A percentile compares a stretch with the other conserved stretches of the same genome.
phyloP scores from a whole-genome alignment of 495 filamentous ascomycete species.

The Xylaria acuta region DNA sequence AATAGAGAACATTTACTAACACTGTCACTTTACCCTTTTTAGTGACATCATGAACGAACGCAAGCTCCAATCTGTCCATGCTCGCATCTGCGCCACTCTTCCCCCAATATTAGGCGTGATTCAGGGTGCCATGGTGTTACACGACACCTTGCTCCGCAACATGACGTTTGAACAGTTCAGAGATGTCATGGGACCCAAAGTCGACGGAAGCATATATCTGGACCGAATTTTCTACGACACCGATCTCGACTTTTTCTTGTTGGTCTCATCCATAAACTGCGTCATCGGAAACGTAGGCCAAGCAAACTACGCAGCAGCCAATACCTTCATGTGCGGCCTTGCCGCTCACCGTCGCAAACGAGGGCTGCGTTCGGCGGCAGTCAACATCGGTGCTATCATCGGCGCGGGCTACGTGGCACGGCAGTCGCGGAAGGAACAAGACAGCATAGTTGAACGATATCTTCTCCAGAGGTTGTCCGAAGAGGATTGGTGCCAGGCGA shows the following conservation, averaged over 20 bases:
- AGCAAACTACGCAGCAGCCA: constrained; percentile 58
- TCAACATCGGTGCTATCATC: constrained; percentile 51
- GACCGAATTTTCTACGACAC: constrained; percentile 45
- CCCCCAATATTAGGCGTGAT: constrained; percentile 50
- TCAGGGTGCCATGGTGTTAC: constrained; percentile 53
- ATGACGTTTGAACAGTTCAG: constrained; percentile 41
- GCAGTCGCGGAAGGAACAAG: constrained; percentile 30
- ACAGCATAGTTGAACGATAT: constrained; percentile 35
- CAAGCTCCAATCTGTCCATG: not conserved
- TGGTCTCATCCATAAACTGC: constrained; percentile 42
- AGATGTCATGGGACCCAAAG: constrained; percentile 43
- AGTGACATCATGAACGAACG: constrained; percentile 31
- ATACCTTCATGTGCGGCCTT: constrained; percentile 52
- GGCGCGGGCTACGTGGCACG: constrained; percentile 50
- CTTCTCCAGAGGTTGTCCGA: constrained; percentile 29
- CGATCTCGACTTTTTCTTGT: constrained; percentile 53
- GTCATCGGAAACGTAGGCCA: constrained; percentile 52
- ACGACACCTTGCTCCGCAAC: constrained; percentile 39
- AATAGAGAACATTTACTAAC: constrained; percentile 10
- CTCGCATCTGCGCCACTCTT: constrained; percentile 22
- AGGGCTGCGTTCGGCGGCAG: constrained; percentile 41
- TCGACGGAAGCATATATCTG: constrained; percentile 39
- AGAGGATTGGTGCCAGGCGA: constrained; percentile 26
- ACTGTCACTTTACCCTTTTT: not conserved
- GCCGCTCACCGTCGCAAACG: constrained; percentile 40